A percentile compares a stretch with the other conserved stretches of the same genome.
Conservation (phyloP, 352 stramenopile species). For the Globisporangium nunn region DNA sequence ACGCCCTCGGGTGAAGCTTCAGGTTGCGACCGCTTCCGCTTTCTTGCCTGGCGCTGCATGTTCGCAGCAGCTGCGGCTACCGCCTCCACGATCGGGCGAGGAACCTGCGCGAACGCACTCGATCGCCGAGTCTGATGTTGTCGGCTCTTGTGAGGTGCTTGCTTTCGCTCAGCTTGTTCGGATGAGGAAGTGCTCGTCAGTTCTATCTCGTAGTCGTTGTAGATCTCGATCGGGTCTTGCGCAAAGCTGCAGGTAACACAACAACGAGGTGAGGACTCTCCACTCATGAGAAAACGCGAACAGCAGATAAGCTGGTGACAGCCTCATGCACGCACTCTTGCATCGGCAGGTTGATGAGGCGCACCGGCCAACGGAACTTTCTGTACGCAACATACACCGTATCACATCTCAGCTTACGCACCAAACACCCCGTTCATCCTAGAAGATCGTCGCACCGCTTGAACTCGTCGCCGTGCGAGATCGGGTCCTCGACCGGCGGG, state of each 20-base stretch:
- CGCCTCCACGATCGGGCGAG: slow-evolving; percentile 30
- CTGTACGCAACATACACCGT: slow-evolving; percentile 15
- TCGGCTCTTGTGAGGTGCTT: neutral
- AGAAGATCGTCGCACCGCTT: slow-evolving; percentile 25
- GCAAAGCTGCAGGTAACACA: slow-evolving; percentile 24
- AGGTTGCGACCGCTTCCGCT: slow-evolving; percentile 26
- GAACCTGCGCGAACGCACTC: slow-evolving; percentile 34
- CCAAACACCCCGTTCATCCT: neutral
- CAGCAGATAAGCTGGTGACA: neutral
- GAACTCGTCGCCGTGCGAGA: slow-evolving; percentile 36
- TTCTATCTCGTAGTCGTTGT: slow-evolving; percentile 38
- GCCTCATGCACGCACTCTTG: slow-evolving; percentile 28
- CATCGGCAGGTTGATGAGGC: slow-evolving; percentile 50
- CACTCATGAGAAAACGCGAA: neutral
- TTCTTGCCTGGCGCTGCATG: slow-evolving; percentile 15
- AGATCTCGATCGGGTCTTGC: slow-evolving; percentile 37
- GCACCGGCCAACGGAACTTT: slow-evolving; percentile 75
- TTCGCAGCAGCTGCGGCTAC: slow-evolving; percentile 18
- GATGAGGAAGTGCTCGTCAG: neutral
- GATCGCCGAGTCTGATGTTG: neutral
- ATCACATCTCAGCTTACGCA: neutral
- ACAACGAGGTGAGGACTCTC: neutral
- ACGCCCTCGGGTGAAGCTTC: neutral
- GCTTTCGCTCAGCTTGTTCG: neutral
- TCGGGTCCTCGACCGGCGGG: slow-evolving; percentile 38